Evolutionary conservation across 768 basidiomycete genomes (phyloP).

Genomic region (Podaxis carcinomalis): DNA sequence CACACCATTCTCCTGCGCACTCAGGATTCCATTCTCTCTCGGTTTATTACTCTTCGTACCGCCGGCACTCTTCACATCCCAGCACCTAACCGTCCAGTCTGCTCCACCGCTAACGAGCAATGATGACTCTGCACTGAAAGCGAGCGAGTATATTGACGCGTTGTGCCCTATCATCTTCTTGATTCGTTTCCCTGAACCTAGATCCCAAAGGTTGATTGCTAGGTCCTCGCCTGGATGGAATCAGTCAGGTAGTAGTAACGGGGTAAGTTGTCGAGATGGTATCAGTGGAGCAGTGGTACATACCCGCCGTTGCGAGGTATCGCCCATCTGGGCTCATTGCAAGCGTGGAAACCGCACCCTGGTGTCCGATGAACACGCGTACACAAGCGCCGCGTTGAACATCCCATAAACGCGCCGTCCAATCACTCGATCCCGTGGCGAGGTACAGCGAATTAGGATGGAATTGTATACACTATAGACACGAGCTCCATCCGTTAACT

Average conservation of each 20-base stretch:
- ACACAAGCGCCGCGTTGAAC: conserved; percentile 94
- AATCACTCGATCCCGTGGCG: conserved; percentile 94
- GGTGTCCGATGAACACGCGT: conserved; percentile 93
- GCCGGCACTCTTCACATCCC: conserved; percentile 87
- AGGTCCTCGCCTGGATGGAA: conserved; percentile 70
- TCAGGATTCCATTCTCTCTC: conserved; percentile 45
- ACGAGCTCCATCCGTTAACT: not conserved
- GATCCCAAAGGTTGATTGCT: conserved; percentile 94
- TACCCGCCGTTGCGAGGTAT: conserved; percentile 88
- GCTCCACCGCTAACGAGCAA: conserved; percentile 87
- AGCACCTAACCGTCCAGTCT: conserved; percentile 97
- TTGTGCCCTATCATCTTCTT: conserved; percentile 97
- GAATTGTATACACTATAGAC: conserved; percentile 80
- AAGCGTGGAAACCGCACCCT: conserved; percentile 79
- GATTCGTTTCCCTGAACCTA: conserved; percentile 89
- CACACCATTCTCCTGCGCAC: conserved; percentile 18
- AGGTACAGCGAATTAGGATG: conserved; percentile 98
- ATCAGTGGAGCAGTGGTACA: not conserved
- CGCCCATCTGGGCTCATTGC: conserved; percentile 93
- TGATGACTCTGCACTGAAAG: conserved; percentile 89
- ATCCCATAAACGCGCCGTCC: conserved; percentile 96
- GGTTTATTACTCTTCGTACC: conserved; percentile 49
- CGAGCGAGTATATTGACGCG: conserved; percentile 82
- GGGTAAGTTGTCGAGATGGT: not conserved
- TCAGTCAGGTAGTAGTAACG: not conserved